phyloP scores from a whole-genome alignment of 2,329 filamentous ascomycete species.

The Teratosphaeria epicoccoides region DNA sequence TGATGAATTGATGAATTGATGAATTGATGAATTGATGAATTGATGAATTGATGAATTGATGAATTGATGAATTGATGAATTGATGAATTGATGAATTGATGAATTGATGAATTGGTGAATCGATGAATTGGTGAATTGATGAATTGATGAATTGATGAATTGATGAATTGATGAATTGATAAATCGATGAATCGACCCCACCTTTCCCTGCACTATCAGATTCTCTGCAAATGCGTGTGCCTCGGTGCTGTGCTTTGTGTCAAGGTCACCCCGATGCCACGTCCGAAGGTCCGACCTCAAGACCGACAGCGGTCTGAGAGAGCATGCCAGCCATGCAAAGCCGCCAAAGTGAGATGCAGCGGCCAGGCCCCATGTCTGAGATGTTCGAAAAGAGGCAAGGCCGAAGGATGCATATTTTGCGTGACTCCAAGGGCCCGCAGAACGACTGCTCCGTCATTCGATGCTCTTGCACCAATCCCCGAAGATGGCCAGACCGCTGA shows the following conservation, averaged over 20 bases:
- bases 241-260: neutral
- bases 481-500: neutral
- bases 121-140: too few relatives aligned
- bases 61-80: too few relatives aligned
- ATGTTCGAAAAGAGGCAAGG: neutral
- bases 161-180: too few relatives aligned
- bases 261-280: neutral
- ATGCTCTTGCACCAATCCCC: neutral
- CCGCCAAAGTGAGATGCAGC: neutral
- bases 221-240: neutral
- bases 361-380: neutral
- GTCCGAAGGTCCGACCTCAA: neutral
- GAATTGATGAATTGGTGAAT: too few relatives aligned
- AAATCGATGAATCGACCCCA: neutral
- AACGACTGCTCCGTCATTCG: neutral
- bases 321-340: neutral
- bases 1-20: too few relatives aligned
- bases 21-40: too few relatives aligned
- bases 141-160: too few relatives aligned
- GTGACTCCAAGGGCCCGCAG: neutral
- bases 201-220: neutral
- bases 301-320: neutral
- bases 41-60: too few relatives aligned
- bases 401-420: neutral
- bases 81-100: too few relatives aligned